phyloP scores from a whole-genome alignment of 2,329 filamentous ascomycete species.

The Coniochaeta sp. region DNA sequence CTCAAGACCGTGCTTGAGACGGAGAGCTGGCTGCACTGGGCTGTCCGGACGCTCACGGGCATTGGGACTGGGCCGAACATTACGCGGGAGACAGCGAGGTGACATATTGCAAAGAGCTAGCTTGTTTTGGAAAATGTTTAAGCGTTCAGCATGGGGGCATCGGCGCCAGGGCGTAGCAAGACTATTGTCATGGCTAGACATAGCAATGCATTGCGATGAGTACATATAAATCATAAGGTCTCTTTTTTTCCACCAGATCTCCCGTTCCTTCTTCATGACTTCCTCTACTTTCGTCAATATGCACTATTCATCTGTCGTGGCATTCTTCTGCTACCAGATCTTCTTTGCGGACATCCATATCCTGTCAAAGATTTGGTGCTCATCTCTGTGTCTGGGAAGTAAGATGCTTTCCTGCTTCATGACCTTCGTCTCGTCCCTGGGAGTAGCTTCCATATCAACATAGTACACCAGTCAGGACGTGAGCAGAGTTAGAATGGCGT shows the following conservation, averaged over 20 bases:
- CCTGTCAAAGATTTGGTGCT: no score
- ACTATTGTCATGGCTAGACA: background rate
- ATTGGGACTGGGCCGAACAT: constrained; percentile 55
- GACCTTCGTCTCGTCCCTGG: no score
- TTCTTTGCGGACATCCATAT: no score
- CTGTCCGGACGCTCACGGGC: constrained; percentile 53
- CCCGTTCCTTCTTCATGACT: no score
- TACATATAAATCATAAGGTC: background rate
- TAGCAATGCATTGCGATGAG: background rate
- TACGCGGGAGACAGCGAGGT: constrained; percentile 19
- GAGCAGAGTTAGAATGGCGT: no score
- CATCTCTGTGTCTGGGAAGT: no score
- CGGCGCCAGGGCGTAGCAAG: background rate
- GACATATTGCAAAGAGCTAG: background rate
- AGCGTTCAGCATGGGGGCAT: background rate
- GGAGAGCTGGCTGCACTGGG: constrained; percentile 59
- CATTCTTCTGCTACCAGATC: no score
- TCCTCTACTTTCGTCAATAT: no score
- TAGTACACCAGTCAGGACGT: no score
- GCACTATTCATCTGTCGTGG: no score
- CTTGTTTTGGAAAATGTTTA: background rate
- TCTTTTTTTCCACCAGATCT: background rate
- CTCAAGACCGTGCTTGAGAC: constrained; percentile 56
- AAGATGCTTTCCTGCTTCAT: no score
- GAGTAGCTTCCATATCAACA: no score